Evolutionary conservation across 208 protist genomes (phyloP), one percentile per base, ranked within the genome.

Genomic region (Angomonas deanei): DNA sequence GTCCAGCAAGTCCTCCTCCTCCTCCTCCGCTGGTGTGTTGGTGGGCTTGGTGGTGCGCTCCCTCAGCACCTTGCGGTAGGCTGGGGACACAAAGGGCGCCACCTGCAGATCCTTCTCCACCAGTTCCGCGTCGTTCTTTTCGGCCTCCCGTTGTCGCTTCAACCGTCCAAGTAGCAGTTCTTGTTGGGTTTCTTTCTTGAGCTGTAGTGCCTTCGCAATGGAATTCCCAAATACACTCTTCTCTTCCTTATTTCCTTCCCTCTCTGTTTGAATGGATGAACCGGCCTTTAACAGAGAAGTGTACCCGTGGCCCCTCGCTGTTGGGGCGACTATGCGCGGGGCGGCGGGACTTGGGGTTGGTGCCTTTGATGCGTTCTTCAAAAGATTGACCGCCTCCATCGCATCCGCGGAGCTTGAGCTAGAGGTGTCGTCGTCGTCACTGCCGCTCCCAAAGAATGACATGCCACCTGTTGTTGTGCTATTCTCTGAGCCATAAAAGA

Each of bases 81-180:
- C 38, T 1, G 71, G 66, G 28, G 76, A 78, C 13, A 82, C 64
- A 63, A 82, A 82, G 1, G 75, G 64, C 59, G 71, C 76, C 30
- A 82, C 72, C n/a, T 78, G 64, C 36, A 65, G 3, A 34, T 82
- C 76, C 54, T 82, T 82, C 50, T 74, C 57, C 23, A 78, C 68
- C 1, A 75, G 54, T 4, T 72, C 72, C 27, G 59, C 39, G n/a
- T 61, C 53, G 8, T 67, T 64, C 13, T 61, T 64, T 39, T 82
- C 76, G 34, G 65, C 55, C 50, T 62, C 42, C 15, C 76, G 70
- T 47, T 78, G 72, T 57, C 63, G 52, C 11, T 32, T 28, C 47
- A 82, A 57, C 1, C 76, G 71, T 23, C 57, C 52, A 19, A 73
- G 23, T 0, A 74, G 31, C 23, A 73, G 38, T 39, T 63, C 48